A percentile compares a stretch with the other conserved stretches of the same genome.
phyloP scores from a whole-genome alignment of 1,139 yeast genomes.

The Yamadazyma mexicana region DNA sequence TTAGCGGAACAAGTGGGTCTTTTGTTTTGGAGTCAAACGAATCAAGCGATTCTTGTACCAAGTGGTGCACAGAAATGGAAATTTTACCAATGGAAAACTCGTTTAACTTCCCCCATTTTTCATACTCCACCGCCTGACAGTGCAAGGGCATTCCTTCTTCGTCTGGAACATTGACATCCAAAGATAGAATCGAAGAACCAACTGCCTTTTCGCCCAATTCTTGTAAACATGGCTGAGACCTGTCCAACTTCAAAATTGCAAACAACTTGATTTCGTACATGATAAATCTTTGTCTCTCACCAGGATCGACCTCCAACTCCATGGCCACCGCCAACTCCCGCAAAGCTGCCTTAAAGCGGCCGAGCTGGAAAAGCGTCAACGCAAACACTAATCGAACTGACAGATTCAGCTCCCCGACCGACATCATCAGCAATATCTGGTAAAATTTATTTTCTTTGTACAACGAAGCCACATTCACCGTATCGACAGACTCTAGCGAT shows the following conservation, averaged over 20 bases:
- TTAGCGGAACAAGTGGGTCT: slow-evolving; percentile 15
- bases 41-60: slow-evolving; percentile 9
- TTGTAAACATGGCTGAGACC: slow-evolving; percentile 11
- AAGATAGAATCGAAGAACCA: too few relatives aligned
- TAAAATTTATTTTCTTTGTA: slow-evolving; percentile 15
- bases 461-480: slow-evolving; percentile 2
- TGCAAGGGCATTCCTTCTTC: slow-evolving; percentile 15
- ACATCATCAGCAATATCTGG: slow-evolving; percentile 16
- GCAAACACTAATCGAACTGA: slow-evolving; percentile 17
- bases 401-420: slow-evolving; percentile 11
- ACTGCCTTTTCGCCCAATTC: slow-evolving; percentile 12
- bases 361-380: slow-evolving; percentile 24
- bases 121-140: slow-evolving; percentile 21
- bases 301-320: slow-evolving; percentile 21
- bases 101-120: slow-evolving; percentile 16
- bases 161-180: not conserved
- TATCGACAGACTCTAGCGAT: slow-evolving; percentile 2
- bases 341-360: slow-evolving; percentile 25
- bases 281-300: slow-evolving; percentile 19
- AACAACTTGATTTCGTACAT: slow-evolving; percentile 14
- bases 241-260: slow-evolving; percentile 16
- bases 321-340: slow-evolving; percentile 28
- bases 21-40: slow-evolving; percentile 5
- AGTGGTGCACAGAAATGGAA: slow-evolving; percentile 10
- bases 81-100: slow-evolving; percentile 20